Percentiles rank a stretch among this genome's conserved stretches.
These are phyloP conservation scores for Globisporangium takayamanum DNA, from an alignment of 352 stramenopile species.

Conservation along the genomic window DNA sequence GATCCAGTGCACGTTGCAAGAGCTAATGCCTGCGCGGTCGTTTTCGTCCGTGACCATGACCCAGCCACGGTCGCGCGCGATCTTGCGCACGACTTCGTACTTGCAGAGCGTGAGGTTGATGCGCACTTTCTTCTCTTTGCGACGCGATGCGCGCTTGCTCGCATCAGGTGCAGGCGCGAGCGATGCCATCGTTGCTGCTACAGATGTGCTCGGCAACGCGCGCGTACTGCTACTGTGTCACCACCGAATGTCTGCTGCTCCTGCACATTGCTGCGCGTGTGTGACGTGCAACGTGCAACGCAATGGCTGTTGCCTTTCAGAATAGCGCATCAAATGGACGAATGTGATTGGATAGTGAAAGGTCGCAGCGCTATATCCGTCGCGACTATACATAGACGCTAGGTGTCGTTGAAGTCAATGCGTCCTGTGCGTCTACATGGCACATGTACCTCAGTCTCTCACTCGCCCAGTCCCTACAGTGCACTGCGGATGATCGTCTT, in stretches of 20 bases:
- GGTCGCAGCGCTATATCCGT: too few species aligned
- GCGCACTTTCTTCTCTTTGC: slow-evolving; percentile 45
- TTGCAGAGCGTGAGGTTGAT: slow-evolving; percentile 72
- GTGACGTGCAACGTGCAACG: too few species aligned
- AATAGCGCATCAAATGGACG: too few species aligned
- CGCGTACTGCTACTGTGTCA: too few species aligned
- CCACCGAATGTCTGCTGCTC: too few species aligned
- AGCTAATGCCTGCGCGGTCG: slow-evolving; percentile 49
- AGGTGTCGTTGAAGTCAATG: not conserved
- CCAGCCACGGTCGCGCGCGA: slow-evolving; percentile 70
- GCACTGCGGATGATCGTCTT: slow-evolving; percentile 76
- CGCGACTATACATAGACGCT: too few species aligned
- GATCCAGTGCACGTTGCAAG: slow-evolving; percentile 94
- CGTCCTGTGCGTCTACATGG: not conserved
- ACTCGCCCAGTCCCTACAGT: slow-evolving; percentile 21
- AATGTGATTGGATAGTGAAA: too few species aligned
- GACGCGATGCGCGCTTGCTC: slow-evolving; percentile 18
- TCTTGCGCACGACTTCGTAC: slow-evolving; percentile 82
- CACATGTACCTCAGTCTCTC: not conserved
- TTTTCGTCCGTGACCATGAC: slow-evolving; percentile 65
- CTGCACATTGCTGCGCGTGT: too few species aligned
- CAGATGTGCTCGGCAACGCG: too few species aligned
- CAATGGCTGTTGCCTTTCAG: too few species aligned
- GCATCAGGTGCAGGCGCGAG: not conserved
- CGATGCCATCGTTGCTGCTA: too few species aligned